Conservation (phyloP, 805 yeast genomes). For the Lipomyces spencermartinsiae region DNA sequence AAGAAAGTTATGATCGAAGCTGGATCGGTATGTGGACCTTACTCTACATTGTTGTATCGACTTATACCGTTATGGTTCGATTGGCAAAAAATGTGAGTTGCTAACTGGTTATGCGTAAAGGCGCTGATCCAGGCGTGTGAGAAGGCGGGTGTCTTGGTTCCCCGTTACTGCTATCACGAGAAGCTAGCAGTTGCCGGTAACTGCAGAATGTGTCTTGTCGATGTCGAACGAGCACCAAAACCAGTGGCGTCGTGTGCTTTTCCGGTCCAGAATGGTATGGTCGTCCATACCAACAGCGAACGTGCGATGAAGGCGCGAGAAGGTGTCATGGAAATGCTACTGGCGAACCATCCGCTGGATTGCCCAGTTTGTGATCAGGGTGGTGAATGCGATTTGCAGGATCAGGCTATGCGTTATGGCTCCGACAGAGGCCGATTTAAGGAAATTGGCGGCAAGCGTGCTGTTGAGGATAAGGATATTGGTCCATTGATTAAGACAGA, state of each 20-base stretch:
- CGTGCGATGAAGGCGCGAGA: constrained; percentile 83
- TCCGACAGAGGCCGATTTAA: constrained; percentile 84
- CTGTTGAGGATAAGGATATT: constrained; percentile 87
- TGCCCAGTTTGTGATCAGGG: constrained; percentile 95
- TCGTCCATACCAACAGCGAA: constrained; percentile 77
- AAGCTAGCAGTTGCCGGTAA: constrained; percentile 90
- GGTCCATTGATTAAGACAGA: constrained; percentile 90
- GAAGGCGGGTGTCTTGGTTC: constrained; percentile 85
- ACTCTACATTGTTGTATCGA: background rate
- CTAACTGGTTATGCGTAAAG: constrained; percentile 9
- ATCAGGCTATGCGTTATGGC: constrained; percentile 80
- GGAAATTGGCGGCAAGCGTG: constrained; percentile 84
- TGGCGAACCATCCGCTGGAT: constrained; percentile 89
- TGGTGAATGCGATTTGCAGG: constrained; percentile 93
- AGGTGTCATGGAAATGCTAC: constrained; percentile 86
- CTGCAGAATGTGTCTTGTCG: constrained; percentile 92
- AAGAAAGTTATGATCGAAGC: constrained; percentile 78
- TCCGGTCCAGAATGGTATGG: constrained; percentile 92
- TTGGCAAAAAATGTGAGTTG: background rate
- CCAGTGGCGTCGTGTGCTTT: constrained; percentile 89
- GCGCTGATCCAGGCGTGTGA: constrained; percentile 91
- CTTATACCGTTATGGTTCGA: background rate
- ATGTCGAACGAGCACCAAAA: constrained; percentile 87
- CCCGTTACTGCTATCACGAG: constrained; percentile 91
- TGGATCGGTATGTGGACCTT: constrained; percentile 56